A percentile compares a stretch with the other conserved stretches of the same genome.
Conservation (phyloP, 2,329 filamentous ascomycete genomes). For the Orbilia ellipsospora region DNA sequence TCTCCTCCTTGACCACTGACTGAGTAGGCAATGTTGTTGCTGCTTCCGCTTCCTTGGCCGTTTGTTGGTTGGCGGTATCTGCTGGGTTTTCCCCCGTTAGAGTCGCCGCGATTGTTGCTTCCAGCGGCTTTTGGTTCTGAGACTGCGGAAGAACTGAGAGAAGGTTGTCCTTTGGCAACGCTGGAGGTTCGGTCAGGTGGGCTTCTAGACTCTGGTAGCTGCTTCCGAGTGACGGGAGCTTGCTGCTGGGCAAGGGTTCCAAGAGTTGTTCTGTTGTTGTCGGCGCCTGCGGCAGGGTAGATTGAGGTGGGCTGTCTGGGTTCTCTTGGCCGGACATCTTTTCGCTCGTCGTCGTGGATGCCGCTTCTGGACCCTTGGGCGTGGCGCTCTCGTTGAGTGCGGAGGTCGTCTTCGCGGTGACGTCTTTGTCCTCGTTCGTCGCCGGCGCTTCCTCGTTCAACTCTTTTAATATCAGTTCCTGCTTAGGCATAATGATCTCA, state of each 20-base stretch:
- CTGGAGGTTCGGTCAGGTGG: conserved; percentile 48
- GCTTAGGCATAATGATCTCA: conserved; percentile 40
- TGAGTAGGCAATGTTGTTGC: conserved; percentile 33
- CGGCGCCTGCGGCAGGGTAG: conserved; percentile 4
- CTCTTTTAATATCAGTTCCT: conserved; percentile 54
- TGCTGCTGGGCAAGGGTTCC: conserved; percentile 35
- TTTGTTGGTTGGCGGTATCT: conserved; percentile 8
- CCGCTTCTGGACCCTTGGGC: conserved; percentile 19
- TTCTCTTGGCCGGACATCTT: conserved; percentile 12
- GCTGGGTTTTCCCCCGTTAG: neutral
- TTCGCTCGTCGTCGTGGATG: conserved; percentile 40
- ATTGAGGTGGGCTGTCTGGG: conserved; percentile 34
- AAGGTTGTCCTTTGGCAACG: conserved; percentile 29
- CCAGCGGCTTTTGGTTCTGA: conserved; percentile 12
- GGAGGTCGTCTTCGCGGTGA: conserved; percentile 40
- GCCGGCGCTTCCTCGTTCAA: conserved; percentile 23
- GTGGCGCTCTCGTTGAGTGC: conserved; percentile 31
- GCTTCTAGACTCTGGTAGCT: conserved; percentile 40
- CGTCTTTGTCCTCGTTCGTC: conserved; percentile 28
- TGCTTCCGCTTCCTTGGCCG: conserved; percentile 1
- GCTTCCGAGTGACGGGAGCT: conserved; percentile 32
- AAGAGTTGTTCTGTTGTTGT: conserved; percentile 24
- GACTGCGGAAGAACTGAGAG: neutral
- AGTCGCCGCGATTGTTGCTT: conserved; percentile 4
- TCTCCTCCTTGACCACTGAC: conserved; percentile 3